Percentiles rank a stretch among this genome's conserved stretches.
phyloP scores from a whole-genome alignment of 2,329 filamentous ascomycete genomes.

The Stromatinia cepivora region DNA sequence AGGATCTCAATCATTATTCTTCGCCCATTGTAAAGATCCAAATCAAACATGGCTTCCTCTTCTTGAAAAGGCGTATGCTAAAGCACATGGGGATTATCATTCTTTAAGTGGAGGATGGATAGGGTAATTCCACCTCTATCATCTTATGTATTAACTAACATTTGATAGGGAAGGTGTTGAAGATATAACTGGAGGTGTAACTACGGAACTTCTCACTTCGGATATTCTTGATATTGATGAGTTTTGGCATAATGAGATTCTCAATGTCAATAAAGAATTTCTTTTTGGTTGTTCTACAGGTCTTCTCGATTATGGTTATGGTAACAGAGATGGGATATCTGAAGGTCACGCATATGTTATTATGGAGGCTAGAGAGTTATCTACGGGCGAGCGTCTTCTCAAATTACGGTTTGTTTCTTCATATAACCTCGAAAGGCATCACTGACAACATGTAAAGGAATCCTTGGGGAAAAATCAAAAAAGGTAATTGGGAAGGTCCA shows the following conservation, averaged over 20 bases:
- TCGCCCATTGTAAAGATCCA: slow-evolving; percentile 71
- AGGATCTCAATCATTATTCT: slow-evolving; percentile 75
- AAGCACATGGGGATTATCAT: slow-evolving; percentile 78
- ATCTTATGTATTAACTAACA: slow-evolving; percentile 21
- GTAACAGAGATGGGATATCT: slow-evolving; percentile 57
- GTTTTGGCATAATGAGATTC: slow-evolving; percentile 82
- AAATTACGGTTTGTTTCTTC: slow-evolving; percentile 47
- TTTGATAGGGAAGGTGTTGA: slow-evolving; percentile 51
- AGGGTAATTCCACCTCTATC: slow-evolving; percentile 34
- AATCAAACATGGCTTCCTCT: slow-evolving; percentile 83
- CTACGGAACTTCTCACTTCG: slow-evolving; percentile 67
- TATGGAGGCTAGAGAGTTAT: slow-evolving; percentile 56
- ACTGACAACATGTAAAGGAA: slow-evolving; percentile 42
- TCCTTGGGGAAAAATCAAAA: slow-evolving; percentile 59
- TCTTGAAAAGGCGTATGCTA: slow-evolving; percentile 81
- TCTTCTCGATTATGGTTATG: slow-evolving; percentile 62
- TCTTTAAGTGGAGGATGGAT: slow-evolving; percentile 71
- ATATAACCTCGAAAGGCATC: not conserved
- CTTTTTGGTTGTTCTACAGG: slow-evolving; percentile 71
- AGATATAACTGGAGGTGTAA: slow-evolving; percentile 67
- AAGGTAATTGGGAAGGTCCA: slow-evolving; percentile 59
- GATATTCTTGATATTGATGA: slow-evolving; percentile 76
- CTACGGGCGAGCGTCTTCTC: slow-evolving; percentile 55
- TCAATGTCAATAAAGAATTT: slow-evolving; percentile 79
- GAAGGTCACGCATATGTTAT: slow-evolving; percentile 61